These are phyloP conservation scores for Penicillium concentricum DNA, from an alignment of 2,329 filamentous ascomycete species.

Conservation along the genomic window DNA sequence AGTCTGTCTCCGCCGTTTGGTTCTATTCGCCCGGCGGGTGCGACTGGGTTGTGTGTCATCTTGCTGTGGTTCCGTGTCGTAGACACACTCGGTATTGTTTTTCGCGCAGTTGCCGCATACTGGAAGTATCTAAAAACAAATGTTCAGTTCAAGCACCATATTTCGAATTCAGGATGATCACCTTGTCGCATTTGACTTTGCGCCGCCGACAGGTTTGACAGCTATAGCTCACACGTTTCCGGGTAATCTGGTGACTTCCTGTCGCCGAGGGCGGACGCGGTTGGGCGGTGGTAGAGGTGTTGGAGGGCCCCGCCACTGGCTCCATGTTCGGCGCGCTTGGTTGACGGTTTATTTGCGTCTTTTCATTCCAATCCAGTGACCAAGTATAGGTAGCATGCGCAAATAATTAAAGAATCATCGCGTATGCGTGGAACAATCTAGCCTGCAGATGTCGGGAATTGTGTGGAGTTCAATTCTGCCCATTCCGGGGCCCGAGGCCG, in stretches of 20 bases:
- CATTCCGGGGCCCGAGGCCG: no score
- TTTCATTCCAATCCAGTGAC: background rate
- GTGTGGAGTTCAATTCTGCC: no score
- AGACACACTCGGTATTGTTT: conserved; percentile 44
- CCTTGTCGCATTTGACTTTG: conserved; percentile 51
- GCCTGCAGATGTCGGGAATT: background rate
- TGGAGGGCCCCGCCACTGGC: background rate
- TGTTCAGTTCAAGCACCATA: background rate
- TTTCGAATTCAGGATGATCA: background rate
- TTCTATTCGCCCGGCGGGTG: conserved; percentile 27
- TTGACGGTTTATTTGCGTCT: background rate
- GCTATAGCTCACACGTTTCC: conserved; percentile 49
- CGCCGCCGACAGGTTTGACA: conserved; percentile 48
- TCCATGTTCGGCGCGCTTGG: background rate
- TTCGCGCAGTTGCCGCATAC: conserved; percentile 48
- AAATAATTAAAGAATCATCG: background rate
- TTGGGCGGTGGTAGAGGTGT: background rate
- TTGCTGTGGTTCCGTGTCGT: conserved; percentile 36
- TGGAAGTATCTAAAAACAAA: conserved; percentile 40
- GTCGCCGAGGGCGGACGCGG: background rate
- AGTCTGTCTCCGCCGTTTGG: conserved; percentile 37
- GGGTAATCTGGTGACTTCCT: conserved; percentile 41
- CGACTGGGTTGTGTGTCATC: conserved; percentile 12
- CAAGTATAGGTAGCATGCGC: background rate
- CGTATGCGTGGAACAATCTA: background rate